Conservation (phyloP, 305 asterid genomes). For the Coffea humblotiana region DNA sequence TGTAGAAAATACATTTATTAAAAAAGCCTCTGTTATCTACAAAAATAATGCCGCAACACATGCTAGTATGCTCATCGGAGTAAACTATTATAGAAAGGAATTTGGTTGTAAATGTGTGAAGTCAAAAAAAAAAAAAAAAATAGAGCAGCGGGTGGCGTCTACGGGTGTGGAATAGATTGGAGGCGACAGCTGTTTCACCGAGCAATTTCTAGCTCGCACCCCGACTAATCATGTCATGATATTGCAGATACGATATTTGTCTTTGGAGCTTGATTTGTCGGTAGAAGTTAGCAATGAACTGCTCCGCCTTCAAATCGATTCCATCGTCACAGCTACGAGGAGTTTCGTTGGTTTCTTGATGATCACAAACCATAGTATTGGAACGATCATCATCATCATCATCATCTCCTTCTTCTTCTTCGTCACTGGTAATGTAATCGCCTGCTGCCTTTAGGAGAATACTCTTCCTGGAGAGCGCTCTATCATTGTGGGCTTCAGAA, state of each 20-base stretch:
- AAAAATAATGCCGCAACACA: too few relatives aligned
- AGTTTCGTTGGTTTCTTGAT: slow-evolving; percentile 8
- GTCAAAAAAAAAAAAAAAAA: too few relatives aligned
- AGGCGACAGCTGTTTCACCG: not conserved
- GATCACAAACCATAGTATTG: slow-evolving; percentile 7
- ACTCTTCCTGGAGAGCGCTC: slow-evolving; percentile 26
- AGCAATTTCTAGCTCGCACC: slow-evolving; percentile 12
- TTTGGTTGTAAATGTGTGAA: too few relatives aligned
- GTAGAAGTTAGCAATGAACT: slow-evolving; percentile 69
- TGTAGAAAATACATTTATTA: too few relatives aligned
- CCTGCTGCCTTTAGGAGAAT: slow-evolving; percentile 11
- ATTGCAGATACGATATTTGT: slow-evolving; percentile 44
- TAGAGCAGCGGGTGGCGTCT: too few relatives aligned
- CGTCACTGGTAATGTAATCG: not conserved
- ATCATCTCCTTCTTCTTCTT: slow-evolving; percentile 9
- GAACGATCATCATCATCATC: not conserved
- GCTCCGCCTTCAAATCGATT: slow-evolving; percentile 75
- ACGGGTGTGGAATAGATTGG: too few relatives aligned
- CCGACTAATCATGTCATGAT: slow-evolving; percentile 28
- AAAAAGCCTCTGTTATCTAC: too few relatives aligned
- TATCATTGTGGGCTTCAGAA: not conserved
- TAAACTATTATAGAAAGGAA: too few relatives aligned
- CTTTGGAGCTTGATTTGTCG: slow-evolving; percentile 68
- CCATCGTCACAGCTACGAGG: slow-evolving; percentile 34
- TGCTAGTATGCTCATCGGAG: too few relatives aligned